Evolutionary conservation across 345 rosid genomes (phyloP).

Genomic region (Acer saccharum): DNA sequence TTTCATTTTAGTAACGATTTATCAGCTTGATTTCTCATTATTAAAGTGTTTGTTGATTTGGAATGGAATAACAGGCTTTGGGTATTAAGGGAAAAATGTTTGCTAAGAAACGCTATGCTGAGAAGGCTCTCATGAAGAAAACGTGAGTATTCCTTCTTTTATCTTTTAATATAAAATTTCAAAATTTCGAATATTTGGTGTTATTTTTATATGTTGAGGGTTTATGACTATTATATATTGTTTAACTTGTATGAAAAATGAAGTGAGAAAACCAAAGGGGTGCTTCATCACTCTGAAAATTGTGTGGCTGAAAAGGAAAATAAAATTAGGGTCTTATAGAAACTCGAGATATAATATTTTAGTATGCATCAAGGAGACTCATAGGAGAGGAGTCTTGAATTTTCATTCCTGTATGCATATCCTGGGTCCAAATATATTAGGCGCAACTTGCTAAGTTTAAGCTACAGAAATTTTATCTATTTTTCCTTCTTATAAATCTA

Average conservation of each 20-base stretch:
- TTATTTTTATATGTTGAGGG: background rate
- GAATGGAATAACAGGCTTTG: constrained; percentile 28
- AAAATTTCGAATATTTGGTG: background rate
- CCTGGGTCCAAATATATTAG: background rate
- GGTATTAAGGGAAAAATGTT: constrained; percentile 85
- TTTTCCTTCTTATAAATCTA: too few species aligned
- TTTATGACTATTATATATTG: background rate
- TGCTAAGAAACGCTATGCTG: constrained; percentile 69
- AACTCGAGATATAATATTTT: background rate
- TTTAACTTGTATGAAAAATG: background rate
- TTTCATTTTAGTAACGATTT: background rate
- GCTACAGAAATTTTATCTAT: background rate
- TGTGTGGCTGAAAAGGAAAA: background rate
- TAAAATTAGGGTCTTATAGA: background rate
- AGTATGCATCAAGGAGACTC: background rate
- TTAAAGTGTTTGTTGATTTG: background rate
- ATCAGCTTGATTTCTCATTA: background rate
- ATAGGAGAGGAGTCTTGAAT: background rate
- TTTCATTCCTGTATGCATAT: too few species aligned
- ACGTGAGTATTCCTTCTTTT: constrained; percentile 40
- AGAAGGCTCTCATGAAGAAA: constrained; percentile 81
- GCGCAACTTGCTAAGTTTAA: background rate
- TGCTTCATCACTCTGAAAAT: background rate
- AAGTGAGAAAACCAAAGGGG: background rate
- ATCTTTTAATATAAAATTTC: too few species aligned